Percentiles rank a stretch among this genome's conserved stretches.
Evolutionary conservation across 2,329 filamentous ascomycete genomes (phyloP).

Genomic region (Fonsecaea pugnacius): DNA sequence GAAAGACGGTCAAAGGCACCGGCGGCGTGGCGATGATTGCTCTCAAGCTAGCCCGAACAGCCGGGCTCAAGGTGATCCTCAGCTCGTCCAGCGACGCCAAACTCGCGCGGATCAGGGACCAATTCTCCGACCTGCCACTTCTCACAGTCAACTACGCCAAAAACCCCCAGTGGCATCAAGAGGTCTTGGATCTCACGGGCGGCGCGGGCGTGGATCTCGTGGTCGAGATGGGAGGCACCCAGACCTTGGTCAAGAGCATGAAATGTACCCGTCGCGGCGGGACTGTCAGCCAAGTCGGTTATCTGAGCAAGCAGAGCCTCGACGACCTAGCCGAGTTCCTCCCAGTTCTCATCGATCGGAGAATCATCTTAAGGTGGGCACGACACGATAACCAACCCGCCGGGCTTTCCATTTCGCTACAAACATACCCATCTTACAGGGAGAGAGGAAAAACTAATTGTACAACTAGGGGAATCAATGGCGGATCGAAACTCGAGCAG

Average conservation of each 20-base stretch:
- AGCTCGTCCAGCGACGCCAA: slow-evolving; percentile 47
- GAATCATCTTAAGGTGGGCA: slow-evolving; percentile 42
- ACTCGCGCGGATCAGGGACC: slow-evolving; percentile 39
- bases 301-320: slow-evolving; percentile 44
- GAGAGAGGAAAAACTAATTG: neutral
- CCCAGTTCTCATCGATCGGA: slow-evolving; percentile 45
- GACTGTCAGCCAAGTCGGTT: slow-evolving; percentile 51
- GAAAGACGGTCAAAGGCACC: slow-evolving; percentile 37
- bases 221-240: slow-evolving; percentile 48
- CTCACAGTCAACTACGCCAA: slow-evolving; percentile 43
- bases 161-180: slow-evolving; percentile 42
- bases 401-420: neutral
- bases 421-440: slow-evolving; percentile 5
- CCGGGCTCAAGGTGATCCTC: slow-evolving; percentile 45
- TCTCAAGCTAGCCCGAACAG: slow-evolving; percentile 42
- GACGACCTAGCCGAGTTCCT: slow-evolving; percentile 44
- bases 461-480: slow-evolving; percentile 47
- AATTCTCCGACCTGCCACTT: slow-evolving; percentile 37
- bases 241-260: slow-evolving; percentile 47
- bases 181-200: slow-evolving; percentile 42
- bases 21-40: slow-evolving; percentile 46
- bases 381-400: no score
- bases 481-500: slow-evolving; percentile 47
- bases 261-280: slow-evolving; percentile 50
- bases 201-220: slow-evolving; percentile 46